Base-by-base conservation (phyloP, 345 rosid species). In the Dipteronia sinensis region DNA sequence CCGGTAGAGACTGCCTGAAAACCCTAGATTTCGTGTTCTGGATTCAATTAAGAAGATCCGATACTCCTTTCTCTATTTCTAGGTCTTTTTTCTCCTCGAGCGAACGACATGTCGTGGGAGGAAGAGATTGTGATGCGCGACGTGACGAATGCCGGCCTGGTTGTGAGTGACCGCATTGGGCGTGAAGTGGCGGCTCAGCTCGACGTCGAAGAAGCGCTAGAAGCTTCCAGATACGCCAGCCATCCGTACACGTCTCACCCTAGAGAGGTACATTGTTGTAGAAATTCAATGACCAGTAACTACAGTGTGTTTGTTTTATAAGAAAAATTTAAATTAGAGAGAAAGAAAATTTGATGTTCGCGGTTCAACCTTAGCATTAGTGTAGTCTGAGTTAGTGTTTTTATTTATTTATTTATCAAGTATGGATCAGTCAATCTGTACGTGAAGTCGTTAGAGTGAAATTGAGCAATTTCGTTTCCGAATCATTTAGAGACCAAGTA, bases 171-270 rank as follows among this genome's bases (percentile, higher is more conserved):
- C 88, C 91, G 91, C 76, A 89, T 96, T 82, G 93, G 90, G 44
- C 89, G 98, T 17, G 98, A 94, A 88, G 92, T 86, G 38, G 90
- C 92, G 1, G 72, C 93, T 13, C 97, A 90, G 84, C 85, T 90
- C 81, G 99, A 92, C 82, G 85, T 96, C 9, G 99, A 96, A 87
- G 98, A 94, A 73, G 91, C 97, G 69, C 84, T 96, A 0, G 98
- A 96, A 84, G 93, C 97, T 81, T 90, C 99, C 12, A 84, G 98
- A 89, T 96, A 94, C 78, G 90, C 91, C 20, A 94, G 97, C 88
- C 97, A 96, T 72, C 98, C 99, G 0, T 94, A 96, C 81, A 90
- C 97, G 7, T 81, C 92, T 73, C 97, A 91, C 73, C 99, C 97
- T 49, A 86, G 94, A 71, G 98, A 92, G 94, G 99, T 94, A 77